A percentile compares a stretch with the other conserved stretches of the same genome.
Evolutionary conservation across 352 stramenopile genomes (phyloP).

Genomic region (Thraustotheca clavata): DNA sequence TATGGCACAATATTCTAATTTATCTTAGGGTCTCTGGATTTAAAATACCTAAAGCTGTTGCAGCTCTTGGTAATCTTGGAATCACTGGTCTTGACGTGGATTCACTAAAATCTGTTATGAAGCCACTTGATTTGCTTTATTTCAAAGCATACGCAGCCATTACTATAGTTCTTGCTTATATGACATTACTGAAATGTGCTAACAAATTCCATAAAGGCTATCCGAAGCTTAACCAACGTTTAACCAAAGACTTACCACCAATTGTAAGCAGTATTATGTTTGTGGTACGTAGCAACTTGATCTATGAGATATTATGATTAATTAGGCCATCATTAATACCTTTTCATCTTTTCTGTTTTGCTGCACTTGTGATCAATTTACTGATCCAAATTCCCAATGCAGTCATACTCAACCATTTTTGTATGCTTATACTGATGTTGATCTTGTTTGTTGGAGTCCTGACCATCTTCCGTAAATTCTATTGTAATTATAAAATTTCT

Average conservation of each 20-base stretch:
- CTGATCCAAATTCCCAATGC: background rate
- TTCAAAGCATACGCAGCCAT: slow-evolving; percentile 32
- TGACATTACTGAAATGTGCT: slow-evolving; percentile 52
- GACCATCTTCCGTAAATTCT: slow-evolving; percentile 31
- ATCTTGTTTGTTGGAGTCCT: slow-evolving; percentile 36
- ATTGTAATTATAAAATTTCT: background rate
- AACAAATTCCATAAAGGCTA: slow-evolving; percentile 64
- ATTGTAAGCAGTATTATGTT: slow-evolving; percentile 44
- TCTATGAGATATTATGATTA: background rate
- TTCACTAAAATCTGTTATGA: slow-evolving; percentile 17
- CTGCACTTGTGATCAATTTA: slow-evolving; percentile 16
- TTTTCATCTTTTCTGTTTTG: slow-evolving; percentile 47
- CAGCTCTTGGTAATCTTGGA: slow-evolving; percentile 28
- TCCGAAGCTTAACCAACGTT: slow-evolving; percentile 34
- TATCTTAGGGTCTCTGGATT: slow-evolving; percentile 20
- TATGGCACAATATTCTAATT: background rate
- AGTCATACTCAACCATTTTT: slow-evolving; percentile 9
- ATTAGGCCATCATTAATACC: slow-evolving; percentile 35
- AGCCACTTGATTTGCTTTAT: slow-evolving; percentile 15
- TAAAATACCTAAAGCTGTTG: slow-evolving; percentile 35
- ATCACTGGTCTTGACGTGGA: slow-evolving; percentile 28
- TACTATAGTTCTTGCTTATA: slow-evolving; percentile 29
- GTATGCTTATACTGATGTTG: slow-evolving; percentile 6
- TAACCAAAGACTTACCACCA: slow-evolving; percentile 48
- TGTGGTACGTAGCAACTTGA: slow-evolving; percentile 25